Evolutionary conservation across 2,329 filamentous ascomycete genomes (phyloP).

Genomic region (Ophiostoma sp.): DNA sequence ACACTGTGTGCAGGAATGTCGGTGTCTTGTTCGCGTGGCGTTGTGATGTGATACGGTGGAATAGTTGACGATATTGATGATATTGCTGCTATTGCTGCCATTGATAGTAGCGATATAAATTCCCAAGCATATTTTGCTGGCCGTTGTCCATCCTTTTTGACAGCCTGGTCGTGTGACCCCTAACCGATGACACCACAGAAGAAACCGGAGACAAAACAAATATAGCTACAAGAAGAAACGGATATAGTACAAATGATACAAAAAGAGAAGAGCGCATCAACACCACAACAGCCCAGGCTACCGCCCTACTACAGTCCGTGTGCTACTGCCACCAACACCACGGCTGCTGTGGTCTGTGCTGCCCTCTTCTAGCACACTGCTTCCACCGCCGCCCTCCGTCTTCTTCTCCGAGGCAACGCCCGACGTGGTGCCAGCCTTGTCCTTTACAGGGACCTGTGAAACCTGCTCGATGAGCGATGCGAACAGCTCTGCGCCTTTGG

Average conservation of each 20-base stretch:
- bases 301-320: constrained; percentile 23
- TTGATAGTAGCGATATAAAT: background rate
- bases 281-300: background rate
- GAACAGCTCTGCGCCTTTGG: constrained; percentile 47
- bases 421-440: background rate
- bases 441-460: background rate
- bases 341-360: constrained; percentile 18
- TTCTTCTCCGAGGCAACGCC: background rate
- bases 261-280: background rate
- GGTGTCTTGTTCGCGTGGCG: background rate
- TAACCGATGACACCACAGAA: background rate
- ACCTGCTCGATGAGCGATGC: constrained; percentile 10
- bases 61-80: background rate
- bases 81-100: background rate
- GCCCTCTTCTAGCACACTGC: constrained; percentile 11
- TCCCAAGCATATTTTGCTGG: background rate
- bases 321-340: constrained; percentile 26
- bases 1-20: background rate
- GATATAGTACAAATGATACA: background rate
- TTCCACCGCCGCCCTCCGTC: background rate
- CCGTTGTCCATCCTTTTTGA: background rate
- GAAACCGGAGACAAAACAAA: background rate
- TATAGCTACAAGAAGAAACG: background rate
- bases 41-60: background rate
- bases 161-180: background rate